A percentile compares a stretch with the other conserved stretches of the same genome.
Evolutionary conservation across 345 rosid genomes (phyloP).

Genomic region (Pseudoturritis turrita): DNA sequence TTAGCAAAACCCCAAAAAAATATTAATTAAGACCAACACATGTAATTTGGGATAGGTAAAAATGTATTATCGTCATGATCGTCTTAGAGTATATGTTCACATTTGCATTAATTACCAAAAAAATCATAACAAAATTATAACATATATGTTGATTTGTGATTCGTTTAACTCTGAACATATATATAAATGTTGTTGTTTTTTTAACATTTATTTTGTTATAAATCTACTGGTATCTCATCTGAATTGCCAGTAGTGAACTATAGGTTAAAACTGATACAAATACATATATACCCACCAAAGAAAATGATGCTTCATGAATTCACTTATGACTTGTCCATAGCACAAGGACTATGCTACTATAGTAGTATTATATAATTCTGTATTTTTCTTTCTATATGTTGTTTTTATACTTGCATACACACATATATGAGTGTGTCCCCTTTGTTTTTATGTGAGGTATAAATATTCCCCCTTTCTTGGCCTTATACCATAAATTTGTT

Average conservation of each 20-base stretch:
- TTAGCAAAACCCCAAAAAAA: too few species aligned
- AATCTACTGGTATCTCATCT: background rate
- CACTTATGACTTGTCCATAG: conserved; percentile 13
- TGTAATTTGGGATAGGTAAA: too few species aligned
- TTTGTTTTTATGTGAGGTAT: conserved; percentile 25
- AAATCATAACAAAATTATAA: too few species aligned
- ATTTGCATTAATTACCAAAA: too few species aligned
- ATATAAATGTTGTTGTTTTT: background rate
- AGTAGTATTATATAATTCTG: conserved; percentile 5
- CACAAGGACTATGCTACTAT: conserved; percentile 1
- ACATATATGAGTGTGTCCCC: conserved; percentile 10
- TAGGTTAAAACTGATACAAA: background rate
- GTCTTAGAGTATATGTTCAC: too few species aligned
- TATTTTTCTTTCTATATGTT: conserved; percentile 2
- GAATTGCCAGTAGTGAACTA: background rate
- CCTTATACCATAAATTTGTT: background rate
- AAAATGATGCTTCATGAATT: conserved; percentile 26
- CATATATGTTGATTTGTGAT: too few species aligned
- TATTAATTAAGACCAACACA: too few species aligned
- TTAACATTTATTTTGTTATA: background rate
- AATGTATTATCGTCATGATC: too few species aligned
- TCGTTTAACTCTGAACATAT: background rate
- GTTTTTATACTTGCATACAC: background rate
- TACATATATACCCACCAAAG: background rate
- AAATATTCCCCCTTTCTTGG: conserved; percentile 29